Percentiles rank a stretch among this genome's conserved stretches.
These are phyloP conservation scores for Linderniella brevidens DNA, from an alignment of 257 asterid species.

Conservation along the genomic window DNA sequence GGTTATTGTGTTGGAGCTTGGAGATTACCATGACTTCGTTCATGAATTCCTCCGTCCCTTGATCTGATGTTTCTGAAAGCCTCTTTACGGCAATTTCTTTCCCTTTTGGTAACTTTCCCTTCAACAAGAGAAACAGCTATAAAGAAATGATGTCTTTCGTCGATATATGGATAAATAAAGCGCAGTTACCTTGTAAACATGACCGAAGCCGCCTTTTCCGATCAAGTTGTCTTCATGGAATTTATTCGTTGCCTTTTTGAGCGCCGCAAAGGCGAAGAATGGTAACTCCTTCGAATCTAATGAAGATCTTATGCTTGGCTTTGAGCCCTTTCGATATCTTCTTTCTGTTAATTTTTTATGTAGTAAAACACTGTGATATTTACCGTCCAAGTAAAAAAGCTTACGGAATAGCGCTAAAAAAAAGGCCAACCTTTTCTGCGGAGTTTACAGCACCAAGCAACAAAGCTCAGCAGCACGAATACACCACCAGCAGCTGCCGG, in stretches of 20 bases:
- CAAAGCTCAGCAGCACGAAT: constrained; percentile 1
- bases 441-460: background rate
- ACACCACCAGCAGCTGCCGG: background rate
- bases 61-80: constrained; percentile 17
- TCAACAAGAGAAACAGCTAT: background rate
- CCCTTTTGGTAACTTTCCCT: constrained; percentile 20
- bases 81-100: constrained; percentile 22
- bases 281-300: background rate
- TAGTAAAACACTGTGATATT: too few species aligned
- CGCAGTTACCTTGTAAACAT: background rate
- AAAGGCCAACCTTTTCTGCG: too few species aligned
- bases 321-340: constrained; percentile 8
- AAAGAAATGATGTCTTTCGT: background rate
- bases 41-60: constrained; percentile 24
- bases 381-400: too few species aligned
- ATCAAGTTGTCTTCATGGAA: background rate
- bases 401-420: too few species aligned
- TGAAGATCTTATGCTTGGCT: too few species aligned
- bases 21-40: constrained; percentile 23
- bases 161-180: background rate
- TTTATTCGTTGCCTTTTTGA: background rate
- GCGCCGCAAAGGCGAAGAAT: background rate
- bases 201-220: constrained; percentile 7
- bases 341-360: background rate
- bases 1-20: constrained; percentile 26